Base-by-base conservation (phyloP, 2,329 filamentous ascomycete species). In the Paecilomyces dactylethromorphus region DNA sequence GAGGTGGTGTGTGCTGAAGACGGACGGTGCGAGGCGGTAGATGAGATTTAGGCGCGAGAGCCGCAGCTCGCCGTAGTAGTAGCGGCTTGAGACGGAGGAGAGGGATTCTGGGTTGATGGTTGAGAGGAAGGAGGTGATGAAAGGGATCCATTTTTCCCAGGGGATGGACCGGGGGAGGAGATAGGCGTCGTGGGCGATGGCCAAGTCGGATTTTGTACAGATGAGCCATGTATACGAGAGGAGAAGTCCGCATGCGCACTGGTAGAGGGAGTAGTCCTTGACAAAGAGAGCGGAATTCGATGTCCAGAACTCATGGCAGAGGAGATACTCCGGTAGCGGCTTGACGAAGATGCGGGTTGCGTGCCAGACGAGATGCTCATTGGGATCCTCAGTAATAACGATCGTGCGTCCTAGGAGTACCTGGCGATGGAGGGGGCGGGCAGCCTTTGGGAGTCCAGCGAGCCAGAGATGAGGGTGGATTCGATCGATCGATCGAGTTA, bases 301-400 rank as follows among this genome's bases (percentile, higher is more conserved):
- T 15, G 15, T 45, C 68, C 68, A 70, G 59, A 68, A 68, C 4
- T 59, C 35, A 21, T 63, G 56, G 21, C 60, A 55, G n/a, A 71
- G 59, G 0, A 71, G 56, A 52, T 62, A 69, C 7, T 57, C 57
- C 2, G 69, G 70, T 0, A 72, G 26, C 0, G 70, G 69, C 56
- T 71, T 72, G 56, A 72, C 18, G 57, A 67, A 64, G 4, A 72
- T 61, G 3, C 54, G 54, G 18, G 33, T 56, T 5, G 57, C 57
- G 39, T 56, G 54, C 62, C 66, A 68, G 15, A 72, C 57, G 1
- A 71, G 61, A 54, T 72, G 70, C 39, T 65, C 33, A 51, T 71
- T 66, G 2, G 63, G 33, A 15, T 61, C 54, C 52, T 71, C 70
- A 2, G 69, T 69, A 10, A 67, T 22, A 10, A 67, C 12, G 39